Base-by-base conservation (phyloP, 1,139 yeast species). In the Candida glucosophila region DNA sequence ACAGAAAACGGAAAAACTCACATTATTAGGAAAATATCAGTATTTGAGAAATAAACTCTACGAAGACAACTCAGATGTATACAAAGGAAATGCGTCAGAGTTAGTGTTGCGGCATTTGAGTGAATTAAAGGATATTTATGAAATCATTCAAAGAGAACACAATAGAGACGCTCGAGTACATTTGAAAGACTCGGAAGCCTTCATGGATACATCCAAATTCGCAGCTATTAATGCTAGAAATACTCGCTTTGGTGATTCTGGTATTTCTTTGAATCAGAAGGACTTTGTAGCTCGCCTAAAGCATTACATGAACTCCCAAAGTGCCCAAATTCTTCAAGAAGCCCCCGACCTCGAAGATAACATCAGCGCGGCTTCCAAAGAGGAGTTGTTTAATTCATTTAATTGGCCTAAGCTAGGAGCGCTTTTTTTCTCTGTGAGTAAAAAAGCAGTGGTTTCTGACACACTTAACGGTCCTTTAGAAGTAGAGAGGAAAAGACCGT, bases 391-490 rank as follows among this genome's bases (percentile, higher is more conserved):
- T 40, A 57, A 58, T 27, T 39, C 49, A 5, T 64, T 61, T 37
- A 67, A 77, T 42, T 77, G 88, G 83, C 47, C 69, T 23, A 58
- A 61, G 29, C 45, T 80, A 20, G 93, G 92, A 0, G 50, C 68
- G 1, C 45, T 76, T 21, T 71, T 65, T 35, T 58, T 64, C 36
- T 50, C 58, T 27, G 45, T 64, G 12, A 67, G 80, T 33, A 47
- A 48, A 8, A 60, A 65, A 24, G 67, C 81, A 0, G 52, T 67
- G 0, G 61, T 73, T 2, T 53, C 64, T 11, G 81, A 76, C 36
- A 82, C 79, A 38, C 50, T 83, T 34, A 56, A 76, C 29, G 94
- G 93, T 0, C 88, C 93, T 0, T 55, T 83, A 26, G 74, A 71
- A n/a, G 58, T 77, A 2, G 79, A 77, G 35, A 65, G 69, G 35